These are phyloP conservation scores for Pontederia crassipes DNA, from an alignment of 176 grass and related monocot genomes.

Conservation along the genomic window DNA sequence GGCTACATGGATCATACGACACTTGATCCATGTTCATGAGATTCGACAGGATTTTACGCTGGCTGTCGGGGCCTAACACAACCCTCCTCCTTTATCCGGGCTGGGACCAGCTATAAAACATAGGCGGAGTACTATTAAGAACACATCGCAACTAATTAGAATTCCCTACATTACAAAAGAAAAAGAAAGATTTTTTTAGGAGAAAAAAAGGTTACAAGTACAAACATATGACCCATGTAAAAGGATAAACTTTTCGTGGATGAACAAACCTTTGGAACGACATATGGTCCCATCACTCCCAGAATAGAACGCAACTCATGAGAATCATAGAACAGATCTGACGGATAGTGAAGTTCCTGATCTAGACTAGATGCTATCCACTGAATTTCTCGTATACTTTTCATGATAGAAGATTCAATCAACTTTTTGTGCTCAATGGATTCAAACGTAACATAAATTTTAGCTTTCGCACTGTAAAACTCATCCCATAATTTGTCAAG, in stretches of 20 bases:
- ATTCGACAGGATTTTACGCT: no score
- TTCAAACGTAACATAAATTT: constrained; percentile 9
- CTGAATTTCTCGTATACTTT: constrained; percentile 51
- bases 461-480: constrained; percentile 53
- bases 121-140: no score
- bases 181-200: no score
- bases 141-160: no score
- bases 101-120: no score
- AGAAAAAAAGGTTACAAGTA: no score
- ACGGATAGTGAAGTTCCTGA: constrained; percentile 57
- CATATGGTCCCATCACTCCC: constrained; percentile 68
- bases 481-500: constrained; percentile 91
- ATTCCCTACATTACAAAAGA: no score
- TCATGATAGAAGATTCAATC: constrained; percentile 60
- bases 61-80: no score
- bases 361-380: constrained; percentile 80
- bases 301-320: constrained; percentile 57
- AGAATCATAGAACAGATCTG: constrained; percentile 64
- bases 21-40: no score
- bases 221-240: no score
- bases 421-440: constrained; percentile 28
- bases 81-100: no score
- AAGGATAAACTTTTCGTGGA: neutral
- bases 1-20: no score
- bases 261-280: constrained; percentile 56